Conservation (phyloP, 257 asterid genomes). For the Fraxinus americana region DNA sequence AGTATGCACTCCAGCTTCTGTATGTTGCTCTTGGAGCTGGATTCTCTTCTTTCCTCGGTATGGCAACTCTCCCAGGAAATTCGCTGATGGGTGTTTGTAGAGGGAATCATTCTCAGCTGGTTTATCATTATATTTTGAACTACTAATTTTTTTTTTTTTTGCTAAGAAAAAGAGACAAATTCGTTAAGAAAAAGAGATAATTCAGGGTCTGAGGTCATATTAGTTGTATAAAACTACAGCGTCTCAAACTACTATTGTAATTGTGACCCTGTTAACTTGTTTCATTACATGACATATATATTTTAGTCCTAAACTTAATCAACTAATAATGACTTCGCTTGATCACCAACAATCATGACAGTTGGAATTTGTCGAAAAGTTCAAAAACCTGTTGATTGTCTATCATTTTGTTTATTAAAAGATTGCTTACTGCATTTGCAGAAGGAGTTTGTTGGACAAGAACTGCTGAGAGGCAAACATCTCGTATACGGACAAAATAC, state of each 20-base stretch:
- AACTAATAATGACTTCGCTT: not conserved
- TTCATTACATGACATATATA: not conserved
- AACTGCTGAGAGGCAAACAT: slow-evolving; percentile 59
- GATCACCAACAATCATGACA: not conserved
- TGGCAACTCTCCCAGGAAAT: slow-evolving; percentile 8
- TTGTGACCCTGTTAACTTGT: too few relatives aligned
- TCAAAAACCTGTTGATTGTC: not conserved
- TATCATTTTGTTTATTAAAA: not conserved
- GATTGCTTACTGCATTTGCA: slow-evolving; percentile 16
- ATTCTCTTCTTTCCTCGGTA: slow-evolving; percentile 37
- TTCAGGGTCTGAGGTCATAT: too few relatives aligned
- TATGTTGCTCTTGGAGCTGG: slow-evolving; percentile 42
- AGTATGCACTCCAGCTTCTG: slow-evolving; percentile 44
- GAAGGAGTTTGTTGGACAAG: slow-evolving; percentile 57
- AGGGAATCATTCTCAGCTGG: too few relatives aligned
- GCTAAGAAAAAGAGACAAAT: too few relatives aligned
- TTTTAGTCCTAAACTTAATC: not conserved
- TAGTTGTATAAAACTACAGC: too few relatives aligned
- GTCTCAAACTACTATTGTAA: too few relatives aligned
- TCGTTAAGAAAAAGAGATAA: too few relatives aligned
- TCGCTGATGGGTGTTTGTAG: not conserved
- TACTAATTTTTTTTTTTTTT: not conserved
- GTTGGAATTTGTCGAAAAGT: not conserved
- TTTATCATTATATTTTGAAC: too few relatives aligned
- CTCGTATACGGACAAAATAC: slow-evolving; percentile 39